Conservation (phyloP, 495 filamentous ascomycete species). For the Amorphotheca resinae region DNA sequence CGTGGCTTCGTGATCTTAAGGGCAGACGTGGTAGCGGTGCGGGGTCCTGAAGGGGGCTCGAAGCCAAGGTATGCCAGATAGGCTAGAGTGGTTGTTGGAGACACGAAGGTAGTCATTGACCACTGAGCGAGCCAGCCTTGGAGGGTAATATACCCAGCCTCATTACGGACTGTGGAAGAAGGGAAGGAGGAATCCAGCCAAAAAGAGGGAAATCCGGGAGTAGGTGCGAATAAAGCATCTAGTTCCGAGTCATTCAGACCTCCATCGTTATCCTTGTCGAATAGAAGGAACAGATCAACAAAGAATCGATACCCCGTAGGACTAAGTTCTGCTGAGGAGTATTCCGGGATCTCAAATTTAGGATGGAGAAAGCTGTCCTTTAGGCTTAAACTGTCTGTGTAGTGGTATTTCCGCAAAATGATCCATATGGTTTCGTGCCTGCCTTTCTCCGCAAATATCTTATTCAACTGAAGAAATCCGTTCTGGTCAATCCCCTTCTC, state of each 20-base stretch:
- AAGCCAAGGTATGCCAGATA: constrained; percentile 96
- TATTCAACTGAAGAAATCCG: constrained; percentile 84
- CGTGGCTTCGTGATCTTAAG: constrained; percentile 86
- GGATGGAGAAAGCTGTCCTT: constrained; percentile 88
- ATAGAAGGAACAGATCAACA: constrained; percentile 86
- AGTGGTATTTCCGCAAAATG: constrained; percentile 89
- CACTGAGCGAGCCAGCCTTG: constrained; percentile 98
- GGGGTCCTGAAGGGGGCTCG: constrained; percentile 45
- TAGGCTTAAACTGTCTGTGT: constrained; percentile 84
- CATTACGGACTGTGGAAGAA: constrained; percentile 85
- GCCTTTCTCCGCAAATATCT: constrained; percentile 91
- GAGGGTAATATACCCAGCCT: constrained; percentile 87
- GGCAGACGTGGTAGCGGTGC: constrained; percentile 62
- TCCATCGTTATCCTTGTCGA: constrained; percentile 95
- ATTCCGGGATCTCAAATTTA: constrained; percentile 84
- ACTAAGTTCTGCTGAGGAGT: constrained; percentile 83
- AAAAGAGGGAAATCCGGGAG: constrained; percentile 72
- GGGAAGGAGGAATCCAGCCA: constrained; percentile 85
- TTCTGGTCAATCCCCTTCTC: constrained; percentile 64
- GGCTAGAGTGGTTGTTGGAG: constrained; percentile 85
- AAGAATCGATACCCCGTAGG: constrained; percentile 95
- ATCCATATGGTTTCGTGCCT: constrained; percentile 98
- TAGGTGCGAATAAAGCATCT: constrained; percentile 78
- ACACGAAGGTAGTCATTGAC: constrained; percentile 98
- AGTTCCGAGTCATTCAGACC: constrained; percentile 80